These are phyloP conservation scores for Leishmania braziliensis DNA, from an alignment of 208 protist species.

Conservation along the genomic window DNA sequence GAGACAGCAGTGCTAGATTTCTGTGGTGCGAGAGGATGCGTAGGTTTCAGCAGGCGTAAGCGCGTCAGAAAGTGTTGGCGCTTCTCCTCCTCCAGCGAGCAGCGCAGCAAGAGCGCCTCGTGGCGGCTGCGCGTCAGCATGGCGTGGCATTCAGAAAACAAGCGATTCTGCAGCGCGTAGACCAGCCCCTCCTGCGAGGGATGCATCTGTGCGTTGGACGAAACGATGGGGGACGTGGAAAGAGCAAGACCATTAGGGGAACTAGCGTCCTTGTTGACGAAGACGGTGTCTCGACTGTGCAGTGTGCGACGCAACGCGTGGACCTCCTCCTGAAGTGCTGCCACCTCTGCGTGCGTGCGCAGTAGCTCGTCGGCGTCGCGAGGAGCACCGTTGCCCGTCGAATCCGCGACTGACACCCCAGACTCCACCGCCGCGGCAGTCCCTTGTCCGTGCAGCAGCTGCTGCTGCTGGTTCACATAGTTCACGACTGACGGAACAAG, in stretches of 20 bases:
- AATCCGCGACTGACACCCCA: neutral
- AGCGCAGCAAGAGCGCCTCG: slow-evolving; percentile 28
- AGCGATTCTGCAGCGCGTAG: slow-evolving; percentile 25
- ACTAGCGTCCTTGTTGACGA: neutral
- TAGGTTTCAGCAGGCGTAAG: slow-evolving; percentile 36
- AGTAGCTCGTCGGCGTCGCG: neutral
- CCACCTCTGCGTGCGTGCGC: slow-evolving; percentile 11
- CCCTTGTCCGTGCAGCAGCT: neutral
- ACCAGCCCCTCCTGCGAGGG: slow-evolving; percentile 20
- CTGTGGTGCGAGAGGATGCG: slow-evolving; percentile 1
- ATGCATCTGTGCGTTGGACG: neutral
- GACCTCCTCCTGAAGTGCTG: slow-evolving; percentile 29
- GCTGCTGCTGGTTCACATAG: slow-evolving; percentile 9
- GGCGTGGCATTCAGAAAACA: slow-evolving; percentile 32
- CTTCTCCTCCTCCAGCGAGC: slow-evolving; percentile 45
- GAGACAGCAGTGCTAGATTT: neutral
- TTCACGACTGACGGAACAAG: slow-evolving; percentile 18
- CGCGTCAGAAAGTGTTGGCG: slow-evolving; percentile 36
- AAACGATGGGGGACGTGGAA: neutral
- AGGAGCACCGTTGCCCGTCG: neutral
- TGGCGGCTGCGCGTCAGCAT: slow-evolving; percentile 36
- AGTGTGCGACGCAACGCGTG: slow-evolving; percentile 14
- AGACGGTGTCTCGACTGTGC: neutral
- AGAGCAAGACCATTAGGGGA: neutral
- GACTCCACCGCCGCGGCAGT: neutral